These are phyloP conservation scores for Kluyveromyces marxianus DNA, from an alignment of 1,139 yeast genomes.

Conservation along the genomic window DNA sequence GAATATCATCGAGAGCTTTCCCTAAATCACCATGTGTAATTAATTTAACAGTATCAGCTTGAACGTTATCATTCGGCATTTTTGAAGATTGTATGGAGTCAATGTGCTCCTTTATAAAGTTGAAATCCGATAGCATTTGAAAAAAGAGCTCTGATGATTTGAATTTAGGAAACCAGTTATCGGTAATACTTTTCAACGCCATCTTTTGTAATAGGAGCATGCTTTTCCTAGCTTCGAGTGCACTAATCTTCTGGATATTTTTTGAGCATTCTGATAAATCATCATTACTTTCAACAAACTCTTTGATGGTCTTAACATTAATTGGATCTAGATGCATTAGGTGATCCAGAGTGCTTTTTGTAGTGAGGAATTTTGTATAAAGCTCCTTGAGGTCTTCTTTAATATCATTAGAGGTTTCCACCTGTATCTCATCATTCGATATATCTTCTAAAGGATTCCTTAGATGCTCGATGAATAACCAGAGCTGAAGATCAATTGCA, in stretches of 20 bases:
- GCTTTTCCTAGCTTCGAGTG: conserved; percentile 44
- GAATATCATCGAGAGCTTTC: conserved; percentile 18
- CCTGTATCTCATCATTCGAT: conserved; percentile 24
- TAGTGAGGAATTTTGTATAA: conserved; percentile 4
- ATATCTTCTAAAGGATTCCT: conserved; percentile 65
- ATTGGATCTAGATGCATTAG: background rate
- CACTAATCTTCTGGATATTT: background rate
- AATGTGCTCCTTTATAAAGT: conserved; percentile 13
- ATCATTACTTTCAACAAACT: background rate
- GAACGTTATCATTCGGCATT: background rate
- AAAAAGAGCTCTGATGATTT: conserved; percentile 44
- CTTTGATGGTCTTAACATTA: background rate
- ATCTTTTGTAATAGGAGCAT: conserved; percentile 51
- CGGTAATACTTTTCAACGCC: conserved; percentile 42
- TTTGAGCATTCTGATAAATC: background rate
- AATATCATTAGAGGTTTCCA: conserved; percentile 13
- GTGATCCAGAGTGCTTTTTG: conserved; percentile 2
- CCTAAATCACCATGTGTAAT: conserved; percentile 17
- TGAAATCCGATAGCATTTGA: conserved; percentile 29
- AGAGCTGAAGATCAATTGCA: conserved; percentile 40
- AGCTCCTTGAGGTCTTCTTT: conserved; percentile 7
- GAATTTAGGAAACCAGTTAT: conserved; percentile 49
- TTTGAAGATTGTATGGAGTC: conserved; percentile 6
- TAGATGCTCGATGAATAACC: conserved; percentile 59
- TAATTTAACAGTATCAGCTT: conserved; percentile 9